phyloP scores from a whole-genome alignment of 768 basidiomycete genomes.

The Panellus pusillus region DNA sequence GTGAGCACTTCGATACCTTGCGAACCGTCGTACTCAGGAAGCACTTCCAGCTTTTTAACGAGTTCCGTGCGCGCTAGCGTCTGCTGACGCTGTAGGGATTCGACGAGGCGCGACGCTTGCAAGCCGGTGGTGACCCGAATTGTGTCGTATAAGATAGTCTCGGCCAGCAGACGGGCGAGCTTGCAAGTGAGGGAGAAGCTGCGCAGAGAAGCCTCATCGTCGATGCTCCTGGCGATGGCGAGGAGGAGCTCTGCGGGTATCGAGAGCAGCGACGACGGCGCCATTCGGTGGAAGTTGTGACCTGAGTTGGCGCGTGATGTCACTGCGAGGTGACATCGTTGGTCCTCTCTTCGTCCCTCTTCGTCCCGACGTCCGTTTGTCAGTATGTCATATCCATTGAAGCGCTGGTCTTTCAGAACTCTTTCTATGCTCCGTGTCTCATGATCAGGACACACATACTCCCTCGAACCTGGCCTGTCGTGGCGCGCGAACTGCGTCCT shows the following conservation, averaged over 20 bases:
- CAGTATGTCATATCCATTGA: too few relatives aligned
- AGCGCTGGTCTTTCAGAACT: too few relatives aligned
- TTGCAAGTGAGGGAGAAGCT: background rate
- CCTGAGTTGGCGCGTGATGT: too few relatives aligned
- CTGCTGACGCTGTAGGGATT: slow-evolving; percentile 4
- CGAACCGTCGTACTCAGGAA: background rate
- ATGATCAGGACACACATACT: too few relatives aligned
- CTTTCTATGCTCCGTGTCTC: too few relatives aligned
- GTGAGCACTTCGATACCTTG: slow-evolving; percentile 1
- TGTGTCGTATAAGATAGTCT: slow-evolving; percentile 5
- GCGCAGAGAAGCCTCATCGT: background rate
- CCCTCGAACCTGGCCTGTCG: too few relatives aligned
- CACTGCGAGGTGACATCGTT: too few relatives aligned
- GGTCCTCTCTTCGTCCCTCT: too few relatives aligned
- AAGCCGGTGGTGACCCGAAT: slow-evolving; percentile 6
- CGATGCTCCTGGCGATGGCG: slow-evolving; percentile 1
- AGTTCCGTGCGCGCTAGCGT: background rate
- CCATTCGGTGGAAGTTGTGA: background rate
- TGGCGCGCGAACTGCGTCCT: too few relatives aligned
- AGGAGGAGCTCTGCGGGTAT: slow-evolving; percentile 6
- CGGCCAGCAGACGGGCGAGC: slow-evolving; percentile 1
- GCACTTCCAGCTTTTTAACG: background rate
- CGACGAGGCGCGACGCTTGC: slow-evolving; percentile 4
- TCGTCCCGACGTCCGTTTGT: too few relatives aligned
- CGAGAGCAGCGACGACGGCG: slow-evolving; percentile 5